A percentile compares a stretch with the other conserved stretches of the same genome.
phyloP scores from a whole-genome alignment of 2,329 filamentous ascomycete genomes.

The Davidsoniella virescens region DNA sequence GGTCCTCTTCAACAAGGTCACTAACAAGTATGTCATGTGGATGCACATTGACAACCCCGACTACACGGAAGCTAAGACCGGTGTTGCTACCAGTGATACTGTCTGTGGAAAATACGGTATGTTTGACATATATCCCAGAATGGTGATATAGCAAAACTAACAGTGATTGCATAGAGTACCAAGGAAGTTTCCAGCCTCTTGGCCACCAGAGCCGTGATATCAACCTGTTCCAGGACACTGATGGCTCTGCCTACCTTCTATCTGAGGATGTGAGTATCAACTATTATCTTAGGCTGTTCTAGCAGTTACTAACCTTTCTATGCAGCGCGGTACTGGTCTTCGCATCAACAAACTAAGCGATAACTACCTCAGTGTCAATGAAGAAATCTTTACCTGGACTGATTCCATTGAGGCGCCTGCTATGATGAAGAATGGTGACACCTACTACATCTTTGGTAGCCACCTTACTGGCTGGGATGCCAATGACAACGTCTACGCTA shows the following conservation, averaged over 20 bases:
- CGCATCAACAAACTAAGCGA: constrained; percentile 39
- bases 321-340: constrained; percentile 37
- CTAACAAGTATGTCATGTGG: constrained; percentile 49
- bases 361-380: constrained; percentile 37
- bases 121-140: neutral
- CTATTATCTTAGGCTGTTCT: neutral
- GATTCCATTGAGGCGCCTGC: constrained; percentile 46
- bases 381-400: constrained; percentile 33
- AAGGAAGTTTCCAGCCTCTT: constrained; percentile 22
- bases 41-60: constrained; percentile 47
- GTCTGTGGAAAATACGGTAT: constrained; percentile 42
- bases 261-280: constrained; percentile 38
- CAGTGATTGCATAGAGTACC: constrained; percentile 14
- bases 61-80: constrained; percentile 48
- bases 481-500: constrained; percentile 49
- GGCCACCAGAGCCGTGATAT: constrained; percentile 35
- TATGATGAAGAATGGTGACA: constrained; percentile 40
- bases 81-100: constrained; percentile 40
- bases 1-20: constrained; percentile 50
- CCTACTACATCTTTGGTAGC: constrained; percentile 51
- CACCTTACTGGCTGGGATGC: constrained; percentile 39
- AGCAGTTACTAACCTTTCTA: neutral
- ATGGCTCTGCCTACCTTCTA: constrained; percentile 44
- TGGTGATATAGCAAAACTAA: neutral
- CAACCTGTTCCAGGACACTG: constrained; percentile 44